phyloP scores from a whole-genome alignment of 495 filamentous ascomycete genomes.

The Aspergillus ostianus region DNA sequence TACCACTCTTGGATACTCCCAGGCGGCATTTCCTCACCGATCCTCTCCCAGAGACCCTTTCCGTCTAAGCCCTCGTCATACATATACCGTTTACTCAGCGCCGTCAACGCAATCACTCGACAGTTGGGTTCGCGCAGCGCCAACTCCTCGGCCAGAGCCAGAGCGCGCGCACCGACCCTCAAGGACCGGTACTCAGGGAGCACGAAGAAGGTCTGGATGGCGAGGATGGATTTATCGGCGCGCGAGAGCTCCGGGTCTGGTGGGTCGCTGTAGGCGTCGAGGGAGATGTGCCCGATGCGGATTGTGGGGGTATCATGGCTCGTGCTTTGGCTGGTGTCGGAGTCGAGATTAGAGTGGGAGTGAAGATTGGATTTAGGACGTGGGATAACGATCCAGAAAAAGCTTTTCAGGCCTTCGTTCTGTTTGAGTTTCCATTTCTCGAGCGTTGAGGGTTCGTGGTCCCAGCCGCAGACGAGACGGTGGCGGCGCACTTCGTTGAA shows the following conservation, averaged over 20 bases:
- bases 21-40: conserved; percentile 11
- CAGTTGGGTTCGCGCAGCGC: conserved; percentile 14
- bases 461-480: conserved; percentile 28
- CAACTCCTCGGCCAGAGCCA: conserved; percentile 19
- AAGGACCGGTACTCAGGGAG: conserved; percentile 20
- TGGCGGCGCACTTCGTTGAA: conserved; percentile 24
- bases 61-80: conserved; percentile 24
- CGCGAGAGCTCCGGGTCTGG: conserved; percentile 16
- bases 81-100: conserved; percentile 27
- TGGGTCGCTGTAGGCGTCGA: conserved; percentile 20
- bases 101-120: conserved; percentile 22
- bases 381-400: conserved; percentile 25
- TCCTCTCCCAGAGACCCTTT: conserved; percentile 15
- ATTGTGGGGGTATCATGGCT: background rate
- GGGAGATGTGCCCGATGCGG: conserved; percentile 27
- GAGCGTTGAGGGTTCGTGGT: conserved; percentile 14
- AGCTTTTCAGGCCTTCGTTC: conserved; percentile 16
- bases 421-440: conserved; percentile 19
- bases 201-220: conserved; percentile 25
- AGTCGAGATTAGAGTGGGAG: no score
- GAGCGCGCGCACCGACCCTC: conserved; percentile 19
- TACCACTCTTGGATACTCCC: conserved; percentile 34
- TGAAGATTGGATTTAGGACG: background rate
- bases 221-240: conserved; percentile 18
- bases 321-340: no score